Evolutionary conservation across 768 basidiomycete genomes (phyloP).

Genomic region (Boletus sp.): DNA sequence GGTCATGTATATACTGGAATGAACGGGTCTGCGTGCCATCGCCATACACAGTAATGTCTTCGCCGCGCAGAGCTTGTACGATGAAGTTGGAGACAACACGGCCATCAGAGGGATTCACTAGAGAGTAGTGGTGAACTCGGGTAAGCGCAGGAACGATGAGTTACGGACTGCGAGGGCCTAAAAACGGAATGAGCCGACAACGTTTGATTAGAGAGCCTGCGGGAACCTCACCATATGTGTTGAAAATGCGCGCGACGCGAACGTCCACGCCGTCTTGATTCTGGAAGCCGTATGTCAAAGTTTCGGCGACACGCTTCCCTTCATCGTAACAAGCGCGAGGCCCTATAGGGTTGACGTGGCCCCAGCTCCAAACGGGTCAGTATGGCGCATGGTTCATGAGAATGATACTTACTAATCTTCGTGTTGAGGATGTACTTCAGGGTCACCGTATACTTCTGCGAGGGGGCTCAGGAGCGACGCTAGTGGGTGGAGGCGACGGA

Average conservation of each 20-base stretch:
- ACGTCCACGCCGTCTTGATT: conserved; percentile 94
- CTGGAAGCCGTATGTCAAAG: conserved; percentile 93
- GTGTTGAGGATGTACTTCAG: conserved; percentile 93
- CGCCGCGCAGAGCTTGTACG: conserved; percentile 91
- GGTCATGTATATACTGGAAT: conserved; percentile 98
- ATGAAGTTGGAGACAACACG: conserved; percentile 99
- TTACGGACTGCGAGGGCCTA: conserved; percentile 65
- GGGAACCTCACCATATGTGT: conserved; percentile 67
- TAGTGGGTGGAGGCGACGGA: not conserved
- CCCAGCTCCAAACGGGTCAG: conserved; percentile 62
- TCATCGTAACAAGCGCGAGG: conserved; percentile 99
- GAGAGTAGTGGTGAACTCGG: conserved; percentile 22
- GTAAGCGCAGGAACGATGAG: conserved; percentile 25
- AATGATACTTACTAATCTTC: conserved; percentile 79
- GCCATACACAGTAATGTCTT: conserved; percentile 96
- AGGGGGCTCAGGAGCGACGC: conserved; percentile 2
- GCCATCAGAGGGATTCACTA: conserved; percentile 95
- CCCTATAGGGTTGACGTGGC: conserved; percentile 97
- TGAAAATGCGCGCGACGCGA: conserved; percentile 97
- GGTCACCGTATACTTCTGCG: conserved; percentile 95
- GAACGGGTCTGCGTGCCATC: conserved; percentile 93
- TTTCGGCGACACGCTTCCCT: conserved; percentile 98
- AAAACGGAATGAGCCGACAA: not conserved
- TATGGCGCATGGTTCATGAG: conserved; percentile 5
- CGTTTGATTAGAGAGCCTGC: not conserved